Evolutionary conservation across 495 filamentous ascomycete species (phyloP).

Genomic region (Cladorrhinum samala): DNA sequence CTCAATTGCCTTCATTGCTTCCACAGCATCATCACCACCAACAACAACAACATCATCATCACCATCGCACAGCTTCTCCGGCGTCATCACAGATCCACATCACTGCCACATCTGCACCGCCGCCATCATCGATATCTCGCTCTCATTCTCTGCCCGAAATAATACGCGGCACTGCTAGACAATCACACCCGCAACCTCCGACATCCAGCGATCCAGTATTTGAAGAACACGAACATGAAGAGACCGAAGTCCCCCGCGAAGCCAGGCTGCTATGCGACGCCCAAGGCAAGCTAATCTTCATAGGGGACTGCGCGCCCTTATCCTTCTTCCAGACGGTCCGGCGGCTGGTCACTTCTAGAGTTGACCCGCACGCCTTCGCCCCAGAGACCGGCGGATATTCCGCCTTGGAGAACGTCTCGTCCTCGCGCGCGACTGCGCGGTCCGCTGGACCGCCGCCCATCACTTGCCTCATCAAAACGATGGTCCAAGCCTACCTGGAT

Average conservation of each 20-base stretch:
- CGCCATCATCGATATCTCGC: too few relatives aligned
- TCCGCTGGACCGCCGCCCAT: slow-evolving; percentile 17
- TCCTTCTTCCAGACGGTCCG: slow-evolving; percentile 64
- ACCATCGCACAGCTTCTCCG: neutral
- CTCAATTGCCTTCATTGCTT: too few relatives aligned
- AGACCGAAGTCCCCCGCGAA: slow-evolving; percentile 41
- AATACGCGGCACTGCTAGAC: neutral
- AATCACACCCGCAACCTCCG: too few relatives aligned
- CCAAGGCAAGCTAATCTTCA: slow-evolving; percentile 56
- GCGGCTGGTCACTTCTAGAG: slow-evolving; percentile 57
- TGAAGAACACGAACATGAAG: slow-evolving; percentile 27
- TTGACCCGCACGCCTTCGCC: slow-evolving; percentile 57
- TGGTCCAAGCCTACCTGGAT: slow-evolving; percentile 31
- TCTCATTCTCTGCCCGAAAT: neutral
- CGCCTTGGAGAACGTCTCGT: slow-evolving; percentile 49
- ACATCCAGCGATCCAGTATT: neutral
- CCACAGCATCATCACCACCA: neutral
- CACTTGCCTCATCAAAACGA: slow-evolving; percentile 11
- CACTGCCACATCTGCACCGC: too few relatives aligned
- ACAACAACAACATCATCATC: neutral
- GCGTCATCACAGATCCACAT: too few relatives aligned
- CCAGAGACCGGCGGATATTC: slow-evolving; percentile 59
- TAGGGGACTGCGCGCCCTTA: slow-evolving; percentile 63
- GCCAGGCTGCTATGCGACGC: slow-evolving; percentile 52
- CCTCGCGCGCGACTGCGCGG: slow-evolving; percentile 4